phyloP scores from a whole-genome alignment of 495 filamentous ascomycete genomes.

The Astrothelium macrocarpum region DNA sequence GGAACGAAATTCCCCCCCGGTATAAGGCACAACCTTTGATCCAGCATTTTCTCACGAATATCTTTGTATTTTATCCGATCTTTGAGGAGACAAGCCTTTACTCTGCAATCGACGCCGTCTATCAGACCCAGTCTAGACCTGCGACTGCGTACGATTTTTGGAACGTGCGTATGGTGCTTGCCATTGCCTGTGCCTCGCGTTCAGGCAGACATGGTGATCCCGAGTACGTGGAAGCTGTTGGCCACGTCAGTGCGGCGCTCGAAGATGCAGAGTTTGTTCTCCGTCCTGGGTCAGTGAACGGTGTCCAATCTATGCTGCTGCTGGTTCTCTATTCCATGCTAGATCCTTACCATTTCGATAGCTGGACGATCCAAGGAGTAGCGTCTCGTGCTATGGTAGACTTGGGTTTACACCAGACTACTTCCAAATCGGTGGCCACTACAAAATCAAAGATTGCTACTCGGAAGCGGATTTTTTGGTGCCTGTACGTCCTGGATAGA shows the following conservation, averaged over 20 bases:
- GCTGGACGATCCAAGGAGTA: conserved; percentile 83
- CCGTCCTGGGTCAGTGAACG: conserved; percentile 66
- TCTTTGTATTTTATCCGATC: conserved; percentile 69
- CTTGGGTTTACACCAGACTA: conserved; percentile 82
- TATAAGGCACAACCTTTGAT: conserved; percentile 55
- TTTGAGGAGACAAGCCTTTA: conserved; percentile 68
- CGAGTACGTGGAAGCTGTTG: conserved; percentile 52
- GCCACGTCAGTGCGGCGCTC: conserved; percentile 60
- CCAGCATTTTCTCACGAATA: conserved; percentile 72
- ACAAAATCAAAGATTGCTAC: conserved; percentile 59
- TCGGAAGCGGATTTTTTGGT: conserved; percentile 72
- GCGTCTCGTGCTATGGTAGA: conserved; percentile 77
- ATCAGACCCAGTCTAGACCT: conserved; percentile 49
- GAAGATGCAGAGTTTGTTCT: conserved; percentile 69
- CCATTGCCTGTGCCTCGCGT: conserved; percentile 61
- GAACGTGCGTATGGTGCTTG: conserved; percentile 80
- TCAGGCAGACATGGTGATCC: conserved; percentile 58
- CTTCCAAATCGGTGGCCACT: conserved; percentile 51
- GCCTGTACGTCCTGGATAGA: conserved; percentile 79
- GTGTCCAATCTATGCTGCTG: conserved; percentile 75
- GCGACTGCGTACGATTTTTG: conserved; percentile 70
- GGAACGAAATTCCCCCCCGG: conserved; percentile 53
- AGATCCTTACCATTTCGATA: conserved; percentile 79
- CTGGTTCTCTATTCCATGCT: conserved; percentile 81
- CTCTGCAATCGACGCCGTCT: conserved; percentile 67